phyloP scores from a whole-genome alignment of 495 filamentous ascomycete genomes.

The Gamarada debralockiae region DNA sequence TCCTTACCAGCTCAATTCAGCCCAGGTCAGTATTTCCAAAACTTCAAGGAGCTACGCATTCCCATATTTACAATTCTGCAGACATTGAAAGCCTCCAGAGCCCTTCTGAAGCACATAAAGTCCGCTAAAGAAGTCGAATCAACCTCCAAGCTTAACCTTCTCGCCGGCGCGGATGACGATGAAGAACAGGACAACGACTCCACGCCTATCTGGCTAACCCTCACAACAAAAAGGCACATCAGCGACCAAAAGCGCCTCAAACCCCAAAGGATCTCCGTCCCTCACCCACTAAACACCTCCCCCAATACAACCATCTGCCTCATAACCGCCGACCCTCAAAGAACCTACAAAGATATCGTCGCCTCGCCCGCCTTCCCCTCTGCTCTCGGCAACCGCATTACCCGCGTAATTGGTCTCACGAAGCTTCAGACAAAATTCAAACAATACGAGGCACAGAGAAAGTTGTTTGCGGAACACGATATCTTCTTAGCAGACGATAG shows the following conservation, averaged over 20 bases:
- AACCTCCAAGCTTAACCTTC: constrained; percentile 67
- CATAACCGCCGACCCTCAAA: constrained; percentile 82
- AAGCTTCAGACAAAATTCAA: constrained; percentile 86
- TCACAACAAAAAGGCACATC: constrained; percentile 89
- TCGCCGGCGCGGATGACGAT: constrained; percentile 55
- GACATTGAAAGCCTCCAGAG: constrained; percentile 67
- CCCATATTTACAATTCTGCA: constrained; percentile 6
- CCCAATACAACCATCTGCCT: constrained; percentile 70
- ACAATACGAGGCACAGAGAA: constrained; percentile 78
- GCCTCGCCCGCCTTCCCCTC: constrained; percentile 70
- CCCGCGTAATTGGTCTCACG: constrained; percentile 71
- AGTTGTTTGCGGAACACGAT: constrained; percentile 79
- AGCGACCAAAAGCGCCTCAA: constrained; percentile 72
- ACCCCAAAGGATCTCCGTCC: constrained; percentile 56
- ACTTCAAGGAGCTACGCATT: not conserved
- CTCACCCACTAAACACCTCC: constrained; percentile 65
- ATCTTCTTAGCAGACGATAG: constrained; percentile 86
- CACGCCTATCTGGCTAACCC: constrained; percentile 69
- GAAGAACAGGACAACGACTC: constrained; percentile 38
- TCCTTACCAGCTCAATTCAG: constrained; percentile 33
- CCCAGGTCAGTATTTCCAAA: constrained; percentile 33
- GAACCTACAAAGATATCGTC: constrained; percentile 83
- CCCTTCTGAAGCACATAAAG: constrained; percentile 77
- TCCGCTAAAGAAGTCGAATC: constrained; percentile 54
- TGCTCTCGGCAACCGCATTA: constrained; percentile 66